These are phyloP conservation scores for Phoenix roebelenii DNA, from an alignment of 176 grass and related monocot genomes.

Conservation along the genomic window DNA sequence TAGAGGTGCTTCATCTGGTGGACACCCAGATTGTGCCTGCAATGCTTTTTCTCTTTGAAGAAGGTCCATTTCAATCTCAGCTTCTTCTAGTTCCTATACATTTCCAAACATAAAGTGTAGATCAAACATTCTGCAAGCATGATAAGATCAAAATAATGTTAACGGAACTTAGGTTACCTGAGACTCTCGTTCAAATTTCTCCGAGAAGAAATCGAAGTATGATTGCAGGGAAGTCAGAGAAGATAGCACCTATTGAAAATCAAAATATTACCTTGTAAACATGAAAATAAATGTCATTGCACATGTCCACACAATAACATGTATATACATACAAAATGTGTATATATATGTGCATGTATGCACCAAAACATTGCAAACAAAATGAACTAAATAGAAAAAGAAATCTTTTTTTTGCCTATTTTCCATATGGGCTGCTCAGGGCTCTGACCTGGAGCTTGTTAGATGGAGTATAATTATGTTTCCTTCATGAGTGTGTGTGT, in stretches of 20 bases:
- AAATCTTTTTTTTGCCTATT: too few relatives aligned
- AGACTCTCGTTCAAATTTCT: constrained; percentile 51
- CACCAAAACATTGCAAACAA: too few relatives aligned
- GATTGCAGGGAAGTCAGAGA: constrained; percentile 72
- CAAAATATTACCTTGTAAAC: too few relatives aligned
- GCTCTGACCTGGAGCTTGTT: too few relatives aligned
- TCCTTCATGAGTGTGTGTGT: too few relatives aligned
- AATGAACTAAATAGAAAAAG: too few relatives aligned
- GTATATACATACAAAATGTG: too few relatives aligned
- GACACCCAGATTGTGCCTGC: constrained; percentile 17
- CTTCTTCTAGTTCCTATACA: constrained; percentile 89
- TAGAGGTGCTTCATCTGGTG: constrained; percentile 20
- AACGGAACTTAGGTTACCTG: constrained; percentile 43
- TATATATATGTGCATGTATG: too few relatives aligned
- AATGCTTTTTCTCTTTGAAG: constrained; percentile 52
- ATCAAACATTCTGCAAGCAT: constrained; percentile 11
- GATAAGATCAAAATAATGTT: constrained; percentile 10
- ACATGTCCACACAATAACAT: too few relatives aligned
- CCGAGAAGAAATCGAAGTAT: constrained; percentile 82
- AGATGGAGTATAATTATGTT: too few relatives aligned
- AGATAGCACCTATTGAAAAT: constrained; percentile 49
- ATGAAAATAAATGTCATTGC: too few relatives aligned
- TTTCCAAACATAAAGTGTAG: constrained; percentile 12
- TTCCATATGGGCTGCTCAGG: too few relatives aligned
- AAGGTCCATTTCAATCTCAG: constrained; percentile 90